A percentile compares a stretch with the other conserved stretches of the same genome.
Conservation (phyloP, 441 rosid genomes). For the Adansonia madagascariensis region DNA sequence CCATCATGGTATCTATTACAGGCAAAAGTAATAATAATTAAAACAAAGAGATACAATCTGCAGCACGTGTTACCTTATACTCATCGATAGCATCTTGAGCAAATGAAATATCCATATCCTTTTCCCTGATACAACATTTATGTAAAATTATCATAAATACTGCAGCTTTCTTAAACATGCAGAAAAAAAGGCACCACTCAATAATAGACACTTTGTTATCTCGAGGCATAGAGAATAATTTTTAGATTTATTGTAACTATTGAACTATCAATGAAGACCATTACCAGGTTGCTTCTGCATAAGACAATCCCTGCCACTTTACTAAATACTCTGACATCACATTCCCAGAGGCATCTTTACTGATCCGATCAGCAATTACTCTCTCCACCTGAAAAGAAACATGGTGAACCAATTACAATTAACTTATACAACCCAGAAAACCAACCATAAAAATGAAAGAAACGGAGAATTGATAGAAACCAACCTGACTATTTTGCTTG, state of each 20-base stretch:
- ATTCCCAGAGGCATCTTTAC: constrained; percentile 71
- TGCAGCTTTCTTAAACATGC: neutral
- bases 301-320: constrained; percentile 99
- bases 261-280: constrained; percentile 14
- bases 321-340: constrained; percentile 93
- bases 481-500: constrained; percentile 96
- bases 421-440: constrained; percentile 19
- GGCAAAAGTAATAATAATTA: neutral
- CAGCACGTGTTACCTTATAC: constrained; percentile 63
- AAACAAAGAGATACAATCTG: neutral
- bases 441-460: constrained; percentile 16
- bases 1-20: neutral
- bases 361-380: constrained; percentile 82
- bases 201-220: neutral
- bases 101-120: constrained; percentile 83
- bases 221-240: constrained; percentile 13
- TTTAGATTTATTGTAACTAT: neutral
- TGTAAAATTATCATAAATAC: constrained; percentile 24
- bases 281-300: constrained; percentile 99
- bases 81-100: constrained; percentile 98
- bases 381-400: constrained; percentile 80
- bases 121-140: constrained; percentile 71
- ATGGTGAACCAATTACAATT: constrained; percentile 30
- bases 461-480: constrained; percentile 7
- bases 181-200: neutral